Evolutionary conservation across 768 basidiomycete species (phyloP).

Genomic region (Calocera cornea): DNA sequence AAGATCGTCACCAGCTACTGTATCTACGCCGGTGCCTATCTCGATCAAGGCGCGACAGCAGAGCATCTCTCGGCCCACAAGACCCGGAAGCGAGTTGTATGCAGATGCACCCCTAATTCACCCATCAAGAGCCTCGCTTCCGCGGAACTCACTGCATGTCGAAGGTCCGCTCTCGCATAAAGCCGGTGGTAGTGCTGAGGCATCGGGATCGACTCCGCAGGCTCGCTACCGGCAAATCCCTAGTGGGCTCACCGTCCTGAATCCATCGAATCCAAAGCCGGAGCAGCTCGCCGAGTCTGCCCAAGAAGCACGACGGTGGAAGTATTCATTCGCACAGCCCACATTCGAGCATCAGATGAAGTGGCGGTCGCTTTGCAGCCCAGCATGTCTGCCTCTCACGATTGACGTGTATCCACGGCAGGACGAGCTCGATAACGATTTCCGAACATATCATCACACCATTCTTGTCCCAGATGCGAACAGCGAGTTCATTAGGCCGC

Average conservation of each 20-base stretch:
- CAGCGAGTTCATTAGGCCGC: slow-evolving; percentile 71
- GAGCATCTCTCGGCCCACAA: not conserved
- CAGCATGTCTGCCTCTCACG: slow-evolving; percentile 78
- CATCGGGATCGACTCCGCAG: not conserved
- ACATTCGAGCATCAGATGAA: slow-evolving; percentile 75
- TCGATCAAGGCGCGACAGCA: not conserved
- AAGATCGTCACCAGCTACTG: not conserved
- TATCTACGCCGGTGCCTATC: not conserved
- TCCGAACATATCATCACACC: slow-evolving; percentile 23
- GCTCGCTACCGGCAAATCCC: not conserved
- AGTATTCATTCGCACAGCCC: slow-evolving; percentile 65
- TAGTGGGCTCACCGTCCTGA: slow-evolving; percentile 7
- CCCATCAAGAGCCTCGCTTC: not conserved
- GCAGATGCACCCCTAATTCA: not conserved
- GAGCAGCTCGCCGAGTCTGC: slow-evolving; percentile 7
- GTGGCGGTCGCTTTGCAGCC: slow-evolving; percentile 77
- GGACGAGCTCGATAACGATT: slow-evolving; percentile 59
- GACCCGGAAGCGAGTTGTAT: not conserved
- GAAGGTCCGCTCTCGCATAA: not conserved
- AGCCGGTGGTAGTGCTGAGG: not conserved
- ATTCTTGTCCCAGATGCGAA: slow-evolving; percentile 46
- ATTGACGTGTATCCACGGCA: slow-evolving; percentile 74
- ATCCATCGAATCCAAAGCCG: slow-evolving; percentile 14
- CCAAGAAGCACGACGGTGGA: slow-evolving; percentile 60
- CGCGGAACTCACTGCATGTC: not conserved